Percentiles rank a stretch among this genome's conserved stretches.
Evolutionary conservation across 1,139 yeast species (phyloP).

Genomic region (Candida sanyaensis): DNA sequence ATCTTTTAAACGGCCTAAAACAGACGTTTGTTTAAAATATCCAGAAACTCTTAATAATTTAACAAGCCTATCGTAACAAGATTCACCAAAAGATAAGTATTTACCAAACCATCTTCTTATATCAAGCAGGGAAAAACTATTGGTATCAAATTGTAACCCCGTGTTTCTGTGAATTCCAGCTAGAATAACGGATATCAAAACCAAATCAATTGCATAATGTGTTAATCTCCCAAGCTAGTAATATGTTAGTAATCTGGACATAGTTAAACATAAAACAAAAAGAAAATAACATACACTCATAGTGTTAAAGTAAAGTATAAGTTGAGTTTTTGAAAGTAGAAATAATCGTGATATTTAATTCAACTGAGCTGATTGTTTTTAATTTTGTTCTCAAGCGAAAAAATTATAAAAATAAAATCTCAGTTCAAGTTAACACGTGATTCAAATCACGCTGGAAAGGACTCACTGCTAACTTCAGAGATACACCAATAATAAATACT

Average conservation of each 20-base stretch:
- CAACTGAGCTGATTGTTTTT: background rate
- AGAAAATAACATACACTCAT: background rate
- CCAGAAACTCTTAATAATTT: slow-evolving; percentile 40
- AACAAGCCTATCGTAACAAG: slow-evolving; percentile 48
- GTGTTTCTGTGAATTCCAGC: slow-evolving; percentile 70
- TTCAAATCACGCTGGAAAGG: too few species aligned
- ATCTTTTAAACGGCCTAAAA: slow-evolving; percentile 36
- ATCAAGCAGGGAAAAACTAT: slow-evolving; percentile 51
- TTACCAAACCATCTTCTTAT: slow-evolving; percentile 54
- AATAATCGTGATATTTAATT: background rate
- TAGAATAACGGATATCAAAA: slow-evolving; percentile 59
- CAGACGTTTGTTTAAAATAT: slow-evolving; percentile 46
- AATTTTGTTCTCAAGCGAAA: background rate
- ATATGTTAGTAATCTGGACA: background rate
- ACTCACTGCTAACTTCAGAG: too few species aligned
- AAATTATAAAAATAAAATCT: too few species aligned
- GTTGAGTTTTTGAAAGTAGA: background rate
- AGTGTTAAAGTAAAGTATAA: background rate
- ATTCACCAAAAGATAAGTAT: slow-evolving; percentile 57
- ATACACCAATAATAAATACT: too few species aligned
- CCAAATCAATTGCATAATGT: slow-evolving; percentile 60
- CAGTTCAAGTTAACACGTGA: too few species aligned
- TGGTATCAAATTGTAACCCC: slow-evolving; percentile 54
- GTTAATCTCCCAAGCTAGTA: slow-evolving; percentile 50
- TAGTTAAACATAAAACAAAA: background rate